These are phyloP conservation scores for Yamadazyma dendronema DNA, from an alignment of 1,139 yeast genomes.

Conservation along the genomic window DNA sequence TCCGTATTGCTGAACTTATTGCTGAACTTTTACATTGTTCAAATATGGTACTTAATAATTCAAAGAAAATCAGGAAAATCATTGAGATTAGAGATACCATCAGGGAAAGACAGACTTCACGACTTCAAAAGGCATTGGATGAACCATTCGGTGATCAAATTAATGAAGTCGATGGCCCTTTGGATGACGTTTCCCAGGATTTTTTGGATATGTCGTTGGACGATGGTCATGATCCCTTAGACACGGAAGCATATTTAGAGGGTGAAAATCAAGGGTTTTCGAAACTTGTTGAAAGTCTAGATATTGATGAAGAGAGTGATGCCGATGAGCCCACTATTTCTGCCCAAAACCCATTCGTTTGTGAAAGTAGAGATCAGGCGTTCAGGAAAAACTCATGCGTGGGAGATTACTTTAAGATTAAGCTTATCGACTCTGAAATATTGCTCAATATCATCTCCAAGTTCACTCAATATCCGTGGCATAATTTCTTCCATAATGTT, in stretches of 20 bases:
- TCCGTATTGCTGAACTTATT: slow-evolving; percentile 43
- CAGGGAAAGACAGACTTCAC: slow-evolving; percentile 28
- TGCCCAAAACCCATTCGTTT: slow-evolving; percentile 48
- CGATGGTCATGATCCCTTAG: slow-evolving; percentile 4
- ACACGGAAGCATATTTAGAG: slow-evolving; percentile 10
- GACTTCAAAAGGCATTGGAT: slow-evolving; percentile 34
- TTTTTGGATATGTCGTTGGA: slow-evolving; percentile 40
- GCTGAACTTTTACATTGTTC: slow-evolving; percentile 50
- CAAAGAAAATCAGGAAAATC: slow-evolving; percentile 36
- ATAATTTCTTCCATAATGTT: slow-evolving; percentile 50
- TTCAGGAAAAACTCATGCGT: slow-evolving; percentile 39
- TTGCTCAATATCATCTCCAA: slow-evolving; percentile 33
- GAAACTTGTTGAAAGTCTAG: slow-evolving; percentile 20
- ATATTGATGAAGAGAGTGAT: slow-evolving; percentile 38
- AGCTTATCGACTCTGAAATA: slow-evolving; percentile 40
- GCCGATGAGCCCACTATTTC: slow-evolving; percentile 49
- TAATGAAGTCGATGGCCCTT: slow-evolving; percentile 1
- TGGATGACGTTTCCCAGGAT: slow-evolving; percentile 32
- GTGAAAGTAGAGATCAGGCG: slow-evolving; percentile 30
- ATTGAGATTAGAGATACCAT: slow-evolving; percentile 36
- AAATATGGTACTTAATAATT: slow-evolving; percentile 47
- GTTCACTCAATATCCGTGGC: slow-evolving; percentile 46
- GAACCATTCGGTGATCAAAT: slow-evolving; percentile 21
- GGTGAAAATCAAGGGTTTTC: slow-evolving; percentile 14
- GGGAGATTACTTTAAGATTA: slow-evolving; percentile 46